Percentiles rank a stretch among this genome's conserved stretches.
Evolutionary conservation across 2,329 filamentous ascomycete genomes (phyloP).

Genomic region (Mollisia scopiformis): DNA sequence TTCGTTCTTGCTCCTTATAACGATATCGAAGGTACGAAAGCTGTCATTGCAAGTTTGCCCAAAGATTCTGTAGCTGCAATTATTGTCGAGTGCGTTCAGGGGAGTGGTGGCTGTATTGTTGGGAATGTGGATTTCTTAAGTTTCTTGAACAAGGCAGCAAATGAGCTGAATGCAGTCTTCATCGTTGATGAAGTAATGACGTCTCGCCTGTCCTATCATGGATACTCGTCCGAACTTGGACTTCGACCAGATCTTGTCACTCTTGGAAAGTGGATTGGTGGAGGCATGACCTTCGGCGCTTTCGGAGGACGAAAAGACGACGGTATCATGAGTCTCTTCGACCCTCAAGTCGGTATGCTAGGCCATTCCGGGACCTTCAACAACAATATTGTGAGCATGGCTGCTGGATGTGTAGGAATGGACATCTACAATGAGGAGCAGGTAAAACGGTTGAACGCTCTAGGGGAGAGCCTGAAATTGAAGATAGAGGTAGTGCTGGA

Average conservation of each 20-base stretch:
- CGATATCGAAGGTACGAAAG: slow-evolving; percentile 50
- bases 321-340: slow-evolving; percentile 59
- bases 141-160: slow-evolving; percentile 21
- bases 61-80: slow-evolving; percentile 50
- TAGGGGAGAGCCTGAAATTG: slow-evolving; percentile 21
- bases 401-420: slow-evolving; percentile 46
- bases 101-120: slow-evolving; percentile 59
- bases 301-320: slow-evolving; percentile 60
- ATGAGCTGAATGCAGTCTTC: slow-evolving; percentile 53
- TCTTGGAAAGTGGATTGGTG: slow-evolving; percentile 69
- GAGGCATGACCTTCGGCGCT: slow-evolving; percentile 67
- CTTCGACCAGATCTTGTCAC: slow-evolving; percentile 64
- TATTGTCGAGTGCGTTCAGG: slow-evolving; percentile 69
- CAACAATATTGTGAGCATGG: slow-evolving; percentile 61
- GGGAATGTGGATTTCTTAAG: slow-evolving; percentile 37
- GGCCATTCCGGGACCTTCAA: slow-evolving; percentile 68
- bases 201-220: slow-evolving; percentile 56
- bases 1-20: slow-evolving; percentile 63
- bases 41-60: slow-evolving; percentile 42
- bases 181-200: slow-evolving; percentile 77
- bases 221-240: slow-evolving; percentile 47
- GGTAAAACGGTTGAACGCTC: slow-evolving; percentile 21
- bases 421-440: slow-evolving; percentile 24
- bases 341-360: slow-evolving; percentile 48
- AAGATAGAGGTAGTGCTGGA: slow-evolving; percentile 14